These are phyloP conservation scores for Rhodomyrtus tomentosa DNA, from an alignment of 345 rosid genomes.

Conservation along the genomic window DNA sequence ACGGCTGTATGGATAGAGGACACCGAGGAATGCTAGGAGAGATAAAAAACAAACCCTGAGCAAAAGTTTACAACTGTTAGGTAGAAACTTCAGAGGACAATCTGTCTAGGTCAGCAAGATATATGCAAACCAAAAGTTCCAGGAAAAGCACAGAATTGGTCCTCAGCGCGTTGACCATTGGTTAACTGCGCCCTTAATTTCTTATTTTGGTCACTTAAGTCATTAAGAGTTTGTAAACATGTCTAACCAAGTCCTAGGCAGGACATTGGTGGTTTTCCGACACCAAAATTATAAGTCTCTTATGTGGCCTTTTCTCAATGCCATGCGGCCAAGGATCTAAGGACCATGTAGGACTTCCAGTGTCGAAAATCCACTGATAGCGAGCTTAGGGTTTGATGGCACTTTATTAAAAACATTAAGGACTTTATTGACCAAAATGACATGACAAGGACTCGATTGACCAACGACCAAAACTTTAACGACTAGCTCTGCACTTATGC, in stretches of 20 bases:
- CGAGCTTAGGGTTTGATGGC: neutral
- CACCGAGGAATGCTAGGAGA: conserved; percentile 44
- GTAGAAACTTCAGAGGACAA: neutral
- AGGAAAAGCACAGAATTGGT: neutral
- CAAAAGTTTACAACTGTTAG: neutral
- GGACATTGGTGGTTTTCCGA: neutral
- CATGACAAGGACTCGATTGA: neutral
- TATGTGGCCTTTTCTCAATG: neutral
- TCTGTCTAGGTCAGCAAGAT: neutral
- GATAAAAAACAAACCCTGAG: conserved; percentile 49
- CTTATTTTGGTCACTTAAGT: neutral
- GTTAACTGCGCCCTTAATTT: neutral
- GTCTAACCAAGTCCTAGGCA: neutral
- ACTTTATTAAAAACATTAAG: too few species aligned
- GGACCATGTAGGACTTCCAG: neutral
- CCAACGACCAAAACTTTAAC: neutral
- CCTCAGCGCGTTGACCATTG: neutral
- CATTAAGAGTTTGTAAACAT: neutral
- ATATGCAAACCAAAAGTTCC: neutral
- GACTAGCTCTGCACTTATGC: neutral
- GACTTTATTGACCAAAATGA: neutral
- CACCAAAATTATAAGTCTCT: neutral
- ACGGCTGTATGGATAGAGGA: conserved; percentile 66
- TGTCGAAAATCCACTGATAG: neutral
- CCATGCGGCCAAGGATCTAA: neutral